Conservation (phyloP, 1,139 yeast species). For the Geotrichum reessii region DNA sequence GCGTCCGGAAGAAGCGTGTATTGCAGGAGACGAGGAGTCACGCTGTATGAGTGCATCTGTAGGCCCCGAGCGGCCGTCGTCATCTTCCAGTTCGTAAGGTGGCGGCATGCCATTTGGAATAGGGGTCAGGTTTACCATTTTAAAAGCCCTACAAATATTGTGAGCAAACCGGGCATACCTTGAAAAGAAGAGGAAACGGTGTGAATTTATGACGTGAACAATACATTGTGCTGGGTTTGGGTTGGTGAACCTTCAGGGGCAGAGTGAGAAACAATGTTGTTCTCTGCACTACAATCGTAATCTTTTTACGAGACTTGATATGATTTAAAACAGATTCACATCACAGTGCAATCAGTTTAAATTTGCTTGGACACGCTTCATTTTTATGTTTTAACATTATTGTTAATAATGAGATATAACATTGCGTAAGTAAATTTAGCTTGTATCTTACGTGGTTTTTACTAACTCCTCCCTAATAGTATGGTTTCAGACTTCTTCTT, state of each 20-base stretch:
- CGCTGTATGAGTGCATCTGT: background rate
- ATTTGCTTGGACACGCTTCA: background rate
- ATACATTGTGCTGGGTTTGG: background rate
- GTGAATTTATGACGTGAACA: background rate
- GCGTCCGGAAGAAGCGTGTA: background rate
- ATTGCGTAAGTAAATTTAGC: conserved; percentile 40
- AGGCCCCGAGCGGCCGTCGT: background rate
- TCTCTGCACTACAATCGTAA: background rate
- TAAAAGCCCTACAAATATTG: background rate
- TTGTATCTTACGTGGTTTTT: background rate
- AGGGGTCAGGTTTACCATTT: background rate
- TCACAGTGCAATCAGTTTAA: background rate
- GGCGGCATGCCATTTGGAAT: conserved; percentile 8
- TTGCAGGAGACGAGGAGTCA: background rate
- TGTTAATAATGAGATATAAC: conserved; percentile 36
- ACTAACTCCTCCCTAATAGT: conserved; percentile 15
- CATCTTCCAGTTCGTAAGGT: conserved; percentile 1
- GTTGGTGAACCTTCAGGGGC: background rate
- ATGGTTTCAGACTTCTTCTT: conserved; percentile 97
- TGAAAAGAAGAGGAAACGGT: background rate
- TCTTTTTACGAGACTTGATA: background rate
- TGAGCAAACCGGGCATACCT: background rate
- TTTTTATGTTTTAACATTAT: background rate
- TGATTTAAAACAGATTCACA: background rate
- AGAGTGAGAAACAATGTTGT: background rate